A percentile compares a stretch with the other conserved stretches of the same genome.
phyloP scores from a whole-genome alignment of 2,329 filamentous ascomycete species.

The Bimuria novae-zelandiae region DNA sequence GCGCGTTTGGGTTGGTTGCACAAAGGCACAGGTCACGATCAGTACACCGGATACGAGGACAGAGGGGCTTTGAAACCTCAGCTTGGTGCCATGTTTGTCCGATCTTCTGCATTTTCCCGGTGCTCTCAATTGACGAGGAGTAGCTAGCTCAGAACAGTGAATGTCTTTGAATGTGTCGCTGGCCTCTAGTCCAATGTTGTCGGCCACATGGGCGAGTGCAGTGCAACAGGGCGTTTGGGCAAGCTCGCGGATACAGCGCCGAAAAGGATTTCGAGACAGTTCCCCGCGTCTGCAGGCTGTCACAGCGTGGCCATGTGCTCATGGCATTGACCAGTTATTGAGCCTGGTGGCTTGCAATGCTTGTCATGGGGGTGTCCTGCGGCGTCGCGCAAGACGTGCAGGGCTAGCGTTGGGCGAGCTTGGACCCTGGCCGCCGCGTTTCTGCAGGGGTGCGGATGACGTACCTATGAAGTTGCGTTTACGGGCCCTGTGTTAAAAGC shows the following conservation, averaged over 20 bases:
- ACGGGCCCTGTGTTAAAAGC: not conserved
- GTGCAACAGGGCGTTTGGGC: not conserved
- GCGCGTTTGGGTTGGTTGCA: not conserved
- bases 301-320: conserved; percentile 5
- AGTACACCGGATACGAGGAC: not conserved
- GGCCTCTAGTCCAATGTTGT: too few relatives aligned
- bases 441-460: conserved; percentile 3
- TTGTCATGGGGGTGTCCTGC: conserved; percentile 11
- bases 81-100: not conserved
- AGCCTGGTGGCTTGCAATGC: too few relatives aligned
- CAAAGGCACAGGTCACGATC: not conserved
- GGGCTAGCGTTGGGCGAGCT: conserved; percentile 10
- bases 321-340: conserved; percentile 10
- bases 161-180: not conserved
- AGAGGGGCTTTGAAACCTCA: not conserved
- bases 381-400: conserved; percentile 8
- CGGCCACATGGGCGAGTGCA: too few relatives aligned
- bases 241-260: conserved; percentile 5
- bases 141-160: not conserved
- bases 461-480: conserved; percentile 1
- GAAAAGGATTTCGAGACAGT: too few relatives aligned
- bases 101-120: not conserved
- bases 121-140: not conserved
- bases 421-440: conserved; percentile 6
- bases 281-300: conserved; percentile 7